Base-by-base conservation (phyloP, 2,329 filamentous ascomycete genomes). In the Exserohilum turcica region DNA sequence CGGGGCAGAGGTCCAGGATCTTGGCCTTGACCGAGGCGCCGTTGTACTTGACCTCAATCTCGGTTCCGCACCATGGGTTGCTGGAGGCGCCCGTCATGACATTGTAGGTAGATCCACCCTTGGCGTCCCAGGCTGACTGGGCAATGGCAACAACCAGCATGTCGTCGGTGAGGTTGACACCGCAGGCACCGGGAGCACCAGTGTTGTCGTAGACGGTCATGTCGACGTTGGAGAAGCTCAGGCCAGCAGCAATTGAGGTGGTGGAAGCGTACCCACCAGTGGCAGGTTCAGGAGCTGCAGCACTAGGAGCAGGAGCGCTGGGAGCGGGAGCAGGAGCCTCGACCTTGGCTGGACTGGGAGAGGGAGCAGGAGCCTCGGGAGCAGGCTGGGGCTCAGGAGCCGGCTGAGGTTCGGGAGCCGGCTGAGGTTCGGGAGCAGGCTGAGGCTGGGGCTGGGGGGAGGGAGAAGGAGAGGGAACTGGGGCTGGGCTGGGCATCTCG, bases 1-100 rank as follows among this genome's bases (percentile, higher is more conserved):
- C 73, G 27, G 67, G 59, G 71, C 73, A 75, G 40, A 63, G 46
- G 54, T 75, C 73, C 59, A 66, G 65, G 58, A 75, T 67, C 47
- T 48, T 67, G 36, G 66, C 70, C 8, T 60, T 15, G 56, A 61
- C 47, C 2, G 54, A 57, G 40, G 67, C 66, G 64, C 69, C 71
- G 29, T 66, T 60, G 62, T 70, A 70, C 33, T 62, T 47, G 48
- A 74, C 62, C 43, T 57, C 48, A 57, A 74, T 66, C 55, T 65
- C 63, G 66, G 71, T 60, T 61, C 63, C 63, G 61, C 73, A 75
- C 65, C 65, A 69, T 21, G 61, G 60, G 63, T 73, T 73, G 61
- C 61, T 70, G 45, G 68, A 57, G 15, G 48, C 61, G 43, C 70
- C 70, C 24, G 70, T 73, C 61, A 59, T 58, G 46, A 48, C 8